phyloP scores from a whole-genome alignment of 2,329 filamentous ascomycete species.

The Phaeosphaeriaceae sp. region DNA sequence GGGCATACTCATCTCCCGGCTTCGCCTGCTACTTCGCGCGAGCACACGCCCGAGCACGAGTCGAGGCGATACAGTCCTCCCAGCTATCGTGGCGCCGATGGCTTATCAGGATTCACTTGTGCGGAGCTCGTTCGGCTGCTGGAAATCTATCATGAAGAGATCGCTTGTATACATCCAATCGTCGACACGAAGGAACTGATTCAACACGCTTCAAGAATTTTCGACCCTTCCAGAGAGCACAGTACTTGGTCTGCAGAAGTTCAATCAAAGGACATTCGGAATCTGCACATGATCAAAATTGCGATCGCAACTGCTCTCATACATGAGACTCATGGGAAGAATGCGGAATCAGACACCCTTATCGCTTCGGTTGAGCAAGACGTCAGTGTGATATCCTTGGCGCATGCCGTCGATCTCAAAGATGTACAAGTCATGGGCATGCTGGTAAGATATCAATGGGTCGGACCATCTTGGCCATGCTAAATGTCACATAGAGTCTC shows the following conservation, averaged over 20 bases:
- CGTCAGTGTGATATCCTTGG: conserved; percentile 17
- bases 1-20: conserved; percentile 4
- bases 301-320: conserved; percentile 26
- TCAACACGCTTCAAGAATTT: conserved; percentile 10
- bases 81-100: conserved; percentile 5
- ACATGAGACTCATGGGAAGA: conserved; percentile 24
- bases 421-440: conserved; percentile 32
- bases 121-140: conserved; percentile 19
- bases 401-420: conserved; percentile 21
- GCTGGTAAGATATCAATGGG: conserved; percentile 9
- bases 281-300: conserved; percentile 23
- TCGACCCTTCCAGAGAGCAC: conserved; percentile 8
- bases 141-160: conserved; percentile 25
- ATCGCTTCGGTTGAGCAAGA: conserved; percentile 24
- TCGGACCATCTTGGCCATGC: not conserved
- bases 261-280: conserved; percentile 9
- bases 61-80: not conserved
- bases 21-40: conserved; percentile 18
- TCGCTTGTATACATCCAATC: conserved; percentile 25
- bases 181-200: conserved; percentile 21
- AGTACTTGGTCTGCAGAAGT: conserved; percentile 1
- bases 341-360: conserved; percentile 16
- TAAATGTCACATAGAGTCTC: conserved; percentile 11
- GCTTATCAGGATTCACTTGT: conserved; percentile 11
- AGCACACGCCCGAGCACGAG: conserved; percentile 12